Base-by-base conservation (phyloP, 495 filamentous ascomycete species). In the Lasiosphaeriaceae sp. region DNA sequence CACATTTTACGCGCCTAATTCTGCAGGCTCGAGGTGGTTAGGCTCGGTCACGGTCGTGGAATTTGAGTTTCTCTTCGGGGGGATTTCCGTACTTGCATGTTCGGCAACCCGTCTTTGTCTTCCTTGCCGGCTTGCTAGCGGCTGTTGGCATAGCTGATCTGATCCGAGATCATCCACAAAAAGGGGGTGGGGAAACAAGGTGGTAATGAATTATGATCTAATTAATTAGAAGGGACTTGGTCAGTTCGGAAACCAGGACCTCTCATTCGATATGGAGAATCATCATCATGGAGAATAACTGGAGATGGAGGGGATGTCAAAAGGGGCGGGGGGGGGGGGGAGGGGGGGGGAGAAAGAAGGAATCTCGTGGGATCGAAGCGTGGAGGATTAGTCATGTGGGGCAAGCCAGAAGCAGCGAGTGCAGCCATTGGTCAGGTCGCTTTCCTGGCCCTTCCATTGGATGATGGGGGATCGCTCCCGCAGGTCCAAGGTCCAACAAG, bases 1-100 rank as follows among this genome's bases (percentile, higher is more conserved):
- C 83, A 43, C 83, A 86, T 63, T 84, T 85, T 45, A 86, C 75
- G 47, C 70, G 70, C 23, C 82, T 71, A 20, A 68, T 62, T 56
- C 77, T 80, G 29, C 23, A 11, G 11, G 5, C 26, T 31, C n/a
- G n/a, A n/a, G n/a, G 3, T 2, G 17, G 17, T 37, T 39, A 55
- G 31, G 12, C 9, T 4, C 24, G 23, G 26, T 2, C 24, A n/a
- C n/a, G n/a, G n/a, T n/a, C n/a, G n/a, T n/a, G n/a, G n/a, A n/a
- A n/a, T n/a, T n/a, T n/a, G n/a, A n/a, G n/a, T n/a, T n/a, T n/a
- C n/a, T n/a, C n/a, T n/a, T n/a, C n/a, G n/a, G 7, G 1, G 21
- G 29, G 21, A 22, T n/a, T 3, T 6, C 67, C 74, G 65, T 58
- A 78, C 77, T 76, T 81, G 75, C 80, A 83, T 8, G 80, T 83